A percentile compares a stretch with the other conserved stretches of the same genome.
phyloP scores from a whole-genome alignment of 306 rosid genomes.

The Cucurbita ficifolia region DNA sequence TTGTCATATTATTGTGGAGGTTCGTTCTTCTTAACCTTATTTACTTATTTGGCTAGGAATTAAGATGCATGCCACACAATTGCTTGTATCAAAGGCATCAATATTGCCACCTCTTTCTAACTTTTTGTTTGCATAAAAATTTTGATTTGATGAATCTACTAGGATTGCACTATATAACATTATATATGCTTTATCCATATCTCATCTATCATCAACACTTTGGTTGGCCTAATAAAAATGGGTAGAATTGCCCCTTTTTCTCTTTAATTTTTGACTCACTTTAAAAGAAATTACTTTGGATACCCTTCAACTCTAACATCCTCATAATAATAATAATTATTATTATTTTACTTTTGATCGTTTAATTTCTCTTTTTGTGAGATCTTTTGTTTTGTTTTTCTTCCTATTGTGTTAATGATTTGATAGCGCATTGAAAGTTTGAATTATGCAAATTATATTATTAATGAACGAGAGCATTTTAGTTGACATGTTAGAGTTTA shows the following conservation, averaged over 20 bases:
- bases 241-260: neutral
- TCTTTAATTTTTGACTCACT: neutral
- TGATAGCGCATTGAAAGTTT: no score
- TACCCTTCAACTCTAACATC: neutral
- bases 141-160: neutral
- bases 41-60: neutral
- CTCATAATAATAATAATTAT: no score
- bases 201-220: neutral
- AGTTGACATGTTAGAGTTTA: no score
- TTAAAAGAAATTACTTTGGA: neutral
- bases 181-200: neutral
- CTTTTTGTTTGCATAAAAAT: neutral
- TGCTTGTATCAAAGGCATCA: neutral
- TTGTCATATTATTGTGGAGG: neutral
- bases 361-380: no score
- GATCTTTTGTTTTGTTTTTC: no score
- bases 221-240: neutral
- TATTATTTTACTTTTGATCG: no score
- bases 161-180: neutral
- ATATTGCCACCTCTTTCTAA: neutral
- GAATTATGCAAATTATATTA: no score
- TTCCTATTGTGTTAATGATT: no score
- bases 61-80: constrained; percentile 2
- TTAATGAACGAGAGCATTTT: no score
- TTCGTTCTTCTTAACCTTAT: neutral